Evolutionary conservation across 257 asterid species (phyloP), one percentile per base, ranked within the genome.

Genomic region (Oldenlandia corymbosa): DNA sequence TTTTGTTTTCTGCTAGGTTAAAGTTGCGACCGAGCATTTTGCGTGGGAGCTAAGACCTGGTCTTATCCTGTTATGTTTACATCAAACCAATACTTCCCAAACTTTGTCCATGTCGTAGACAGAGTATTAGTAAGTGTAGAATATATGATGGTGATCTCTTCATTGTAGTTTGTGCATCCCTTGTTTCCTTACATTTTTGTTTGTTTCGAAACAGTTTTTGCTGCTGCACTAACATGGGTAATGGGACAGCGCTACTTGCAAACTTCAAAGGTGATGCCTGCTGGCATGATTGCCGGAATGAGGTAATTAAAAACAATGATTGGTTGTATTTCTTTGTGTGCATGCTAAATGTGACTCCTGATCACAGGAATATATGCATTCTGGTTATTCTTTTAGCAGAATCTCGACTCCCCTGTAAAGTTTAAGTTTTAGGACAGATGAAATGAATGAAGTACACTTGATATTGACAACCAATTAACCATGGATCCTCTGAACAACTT

Each of bases 231-330:
- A 39, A 83, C 97, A 13, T 90, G 76, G 82, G 78, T 85, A 67
- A 93, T 93, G 99, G 88, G 87, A 36, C 86, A 83, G 51, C 85
- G 97, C 21, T 93, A 90, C 83, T 45, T 81, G 81, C 76, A 73
- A 72, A 86, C 96, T 43, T 78, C 91, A 43, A 92, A 89, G 70
- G 78, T 93, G 68, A 93, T 93, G 99, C 99, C 99, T 0, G 95
- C 99, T 67, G 99, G 97, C 53, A 32, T 90, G 14, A 88, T 93
- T 79, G 95, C 96, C 45, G 99, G 88, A 50, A 72, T 93, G 79
- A 93, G 99, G 99, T 90, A 84, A 73, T 53, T 59, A 23, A 24
- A 50, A 63, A 47, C n/a, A n/a, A 2, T 46, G 56, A 23, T 46
- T 62, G n/a, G 9, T n/a, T 62, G 27, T 50, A 28, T 28, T 30